Evolutionary conservation across 345 rosid genomes (phyloP), one percentile per base, ranked within the genome.

Genomic region (Citrus inodora): DNA sequence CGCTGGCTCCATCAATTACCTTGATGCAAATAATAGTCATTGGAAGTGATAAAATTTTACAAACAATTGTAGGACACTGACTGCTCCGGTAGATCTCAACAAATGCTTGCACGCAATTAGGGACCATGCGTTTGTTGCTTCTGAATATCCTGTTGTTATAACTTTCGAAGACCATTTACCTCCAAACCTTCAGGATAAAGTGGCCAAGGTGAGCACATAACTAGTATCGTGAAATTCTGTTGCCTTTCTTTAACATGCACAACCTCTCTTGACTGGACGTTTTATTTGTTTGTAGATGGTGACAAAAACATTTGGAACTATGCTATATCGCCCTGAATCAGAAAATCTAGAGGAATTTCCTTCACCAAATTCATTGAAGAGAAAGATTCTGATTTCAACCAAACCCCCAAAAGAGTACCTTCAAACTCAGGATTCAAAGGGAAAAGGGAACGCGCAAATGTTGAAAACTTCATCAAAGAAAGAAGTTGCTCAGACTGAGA

Each of bases 101-200:
- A 82, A 87, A 80, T 94, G 96, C 77, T 83, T 94, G 68, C 46
- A 51, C 28, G 89, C 92, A 40, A 91, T 90, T 48, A 90, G 84
- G 82, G 92, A 89, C 1, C 32, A 86, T 72, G 98, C 96, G 11
- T 94, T 94, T 67, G 3, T 0, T 70, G 87, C 83, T 73, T 91
- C 98, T 55, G 89, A 87, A 16, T 94, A 88, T 83, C 98, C 94
- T 1, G 94, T 92, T 81, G 93, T 94, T 69, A 89, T 94, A 78
- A 94, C 98, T 33, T 90, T 94, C 63, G 97, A 94, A 82, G 97
- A 92, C 61, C 97, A 94, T 82, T 83, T 94, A 11, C 64, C 89
- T 77, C 80, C 88, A 79, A 28, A 67, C 56, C 98, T 92, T 80
- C 98, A 92, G 79, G 79, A 77, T 14, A 81, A 81, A 82, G 97